Evolutionary conservation across 2,329 filamentous ascomycete species (phyloP).

Genomic region (Alternaria gaisen): DNA sequence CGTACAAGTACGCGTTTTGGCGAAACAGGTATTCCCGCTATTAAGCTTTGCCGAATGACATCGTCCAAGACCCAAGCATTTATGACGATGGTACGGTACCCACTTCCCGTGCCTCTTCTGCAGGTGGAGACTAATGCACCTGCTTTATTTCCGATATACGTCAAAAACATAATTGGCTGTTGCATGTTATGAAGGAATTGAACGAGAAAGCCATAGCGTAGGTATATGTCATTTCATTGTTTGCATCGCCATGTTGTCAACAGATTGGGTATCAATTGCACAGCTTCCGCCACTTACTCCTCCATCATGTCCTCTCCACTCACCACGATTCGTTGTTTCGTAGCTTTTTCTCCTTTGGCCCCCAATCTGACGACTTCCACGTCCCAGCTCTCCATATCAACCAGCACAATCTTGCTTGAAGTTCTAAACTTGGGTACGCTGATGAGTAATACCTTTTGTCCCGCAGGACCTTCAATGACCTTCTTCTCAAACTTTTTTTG

Average conservation of each 20-base stretch:
- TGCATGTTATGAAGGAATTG: neutral
- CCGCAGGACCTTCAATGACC: conserved; percentile 69
- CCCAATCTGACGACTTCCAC: conserved; percentile 68
- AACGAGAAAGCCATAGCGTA: neutral
- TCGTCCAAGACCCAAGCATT: conserved; percentile 11
- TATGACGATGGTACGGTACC: neutral
- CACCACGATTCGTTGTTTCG: neutral
- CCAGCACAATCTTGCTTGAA: conserved; percentile 79
- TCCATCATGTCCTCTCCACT: conserved; percentile 1
- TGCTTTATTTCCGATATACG: neutral
- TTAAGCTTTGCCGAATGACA: conserved; percentile 17
- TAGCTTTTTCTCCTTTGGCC: neutral
- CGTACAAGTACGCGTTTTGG: neutral
- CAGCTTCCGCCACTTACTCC: neutral
- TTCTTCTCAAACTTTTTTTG: conserved; percentile 81
- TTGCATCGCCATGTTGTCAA: neutral
- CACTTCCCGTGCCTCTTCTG: neutral
- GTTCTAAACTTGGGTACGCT: conserved; percentile 82
- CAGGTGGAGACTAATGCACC: neutral
- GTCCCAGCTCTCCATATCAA: conserved; percentile 87
- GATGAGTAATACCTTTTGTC: conserved; percentile 79
- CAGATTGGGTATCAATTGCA: conserved; percentile 10
- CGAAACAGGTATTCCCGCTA: neutral
- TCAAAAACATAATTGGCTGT: neutral
- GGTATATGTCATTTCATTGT: neutral